Percentiles rank a stretch among this genome's conserved stretches.
Conservation (phyloP, 768 basidiomycete genomes). For the Cystobasidium tubakii region DNA sequence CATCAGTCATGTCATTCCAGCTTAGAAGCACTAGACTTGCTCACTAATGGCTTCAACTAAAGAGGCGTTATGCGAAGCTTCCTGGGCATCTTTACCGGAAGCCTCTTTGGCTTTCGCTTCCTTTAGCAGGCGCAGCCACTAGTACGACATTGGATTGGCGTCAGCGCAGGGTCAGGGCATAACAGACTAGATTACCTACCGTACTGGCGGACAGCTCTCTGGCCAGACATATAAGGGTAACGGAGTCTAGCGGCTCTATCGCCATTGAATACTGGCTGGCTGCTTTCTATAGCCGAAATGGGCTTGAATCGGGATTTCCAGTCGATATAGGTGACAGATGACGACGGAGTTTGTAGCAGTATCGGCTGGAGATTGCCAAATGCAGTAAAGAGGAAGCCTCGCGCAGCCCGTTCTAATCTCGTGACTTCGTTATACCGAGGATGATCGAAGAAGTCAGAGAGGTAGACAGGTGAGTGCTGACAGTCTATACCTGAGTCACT, state of each 20-base stretch:
- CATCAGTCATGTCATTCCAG: not conserved
- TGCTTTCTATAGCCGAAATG: not conserved
- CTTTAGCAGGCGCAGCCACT: conserved; percentile 16
- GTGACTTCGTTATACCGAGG: not conserved
- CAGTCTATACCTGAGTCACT: too few relatives aligned
- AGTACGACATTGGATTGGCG: not conserved
- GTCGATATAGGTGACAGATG: too few relatives aligned
- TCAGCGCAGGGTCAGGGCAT: not conserved
- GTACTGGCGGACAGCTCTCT: not conserved
- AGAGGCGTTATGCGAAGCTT: not conserved
- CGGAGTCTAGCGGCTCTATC: conserved; percentile 4
- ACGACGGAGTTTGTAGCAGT: too few relatives aligned
- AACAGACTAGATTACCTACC: not conserved
- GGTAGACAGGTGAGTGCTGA: too few relatives aligned
- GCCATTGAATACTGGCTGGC: not conserved
- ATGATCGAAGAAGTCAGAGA: not conserved
- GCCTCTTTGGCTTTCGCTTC: not conserved
- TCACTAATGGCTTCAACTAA: not conserved
- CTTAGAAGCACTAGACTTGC: not conserved
- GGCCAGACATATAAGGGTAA: conserved; percentile 17
- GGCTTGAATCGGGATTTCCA: too few relatives aligned
- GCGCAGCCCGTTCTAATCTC: not conserved
- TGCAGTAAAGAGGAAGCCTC: too few relatives aligned
- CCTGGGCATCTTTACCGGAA: not conserved
- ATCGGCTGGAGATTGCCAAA: too few relatives aligned